A percentile compares a stretch with the other conserved stretches of the same genome.
These are phyloP conservation scores for Erythrophleum ivorense DNA, from an alignment of 331 rosid genomes.

Conservation along the genomic window DNA sequence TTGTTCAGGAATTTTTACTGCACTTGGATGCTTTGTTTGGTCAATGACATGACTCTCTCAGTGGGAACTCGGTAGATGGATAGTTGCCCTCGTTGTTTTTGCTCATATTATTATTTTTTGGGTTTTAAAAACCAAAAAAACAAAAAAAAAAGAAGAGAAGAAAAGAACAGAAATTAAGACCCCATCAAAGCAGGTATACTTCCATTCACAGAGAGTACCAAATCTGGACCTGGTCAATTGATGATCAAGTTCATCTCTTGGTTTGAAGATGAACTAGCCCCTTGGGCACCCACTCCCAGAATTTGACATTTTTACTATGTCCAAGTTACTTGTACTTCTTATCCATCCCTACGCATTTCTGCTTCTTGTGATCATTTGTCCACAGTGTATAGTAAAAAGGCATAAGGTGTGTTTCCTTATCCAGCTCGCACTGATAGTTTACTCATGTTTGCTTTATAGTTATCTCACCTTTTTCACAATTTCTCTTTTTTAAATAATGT, in stretches of 20 bases:
- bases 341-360: not conserved
- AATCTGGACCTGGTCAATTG: not conserved
- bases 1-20: conserved; percentile 35
- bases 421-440: too few relatives aligned
- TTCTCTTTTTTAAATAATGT: too few relatives aligned
- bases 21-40: conserved; percentile 25
- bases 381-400: not conserved
- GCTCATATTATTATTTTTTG: too few relatives aligned
- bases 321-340: not conserved
- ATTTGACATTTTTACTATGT: not conserved
- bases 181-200: conserved; percentile 7
- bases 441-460: too few relatives aligned
- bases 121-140: too few relatives aligned
- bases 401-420: too few relatives aligned
- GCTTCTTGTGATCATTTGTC: not conserved
- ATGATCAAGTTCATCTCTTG: conserved; percentile 29
- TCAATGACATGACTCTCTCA: conserved; percentile 34
- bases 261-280: not conserved
- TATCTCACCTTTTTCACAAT: too few relatives aligned
- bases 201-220: conserved; percentile 11
- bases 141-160: too few relatives aligned
- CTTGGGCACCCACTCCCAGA: not conserved
- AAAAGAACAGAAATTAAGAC: conserved; percentile 8
- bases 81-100: conserved; percentile 21
- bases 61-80: conserved; percentile 21